These are phyloP conservation scores for Phylloporus arenicola DNA, from an alignment of 768 basidiomycete species.

Conservation along the genomic window DNA sequence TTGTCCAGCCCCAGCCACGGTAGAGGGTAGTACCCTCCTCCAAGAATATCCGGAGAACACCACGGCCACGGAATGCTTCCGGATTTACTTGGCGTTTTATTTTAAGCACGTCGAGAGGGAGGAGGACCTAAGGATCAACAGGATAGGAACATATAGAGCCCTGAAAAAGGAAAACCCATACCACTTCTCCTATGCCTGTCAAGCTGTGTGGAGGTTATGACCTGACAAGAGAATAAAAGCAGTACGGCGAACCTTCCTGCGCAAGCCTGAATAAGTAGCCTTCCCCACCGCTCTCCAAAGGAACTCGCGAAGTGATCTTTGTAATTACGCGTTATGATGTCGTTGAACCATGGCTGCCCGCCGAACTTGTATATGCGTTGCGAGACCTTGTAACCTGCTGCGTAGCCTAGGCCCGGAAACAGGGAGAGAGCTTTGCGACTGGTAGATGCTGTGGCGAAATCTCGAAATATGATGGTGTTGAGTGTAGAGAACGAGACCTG, in stretches of 20 bases:
- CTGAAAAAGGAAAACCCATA: conserved; percentile 30
- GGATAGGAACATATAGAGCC: neutral
- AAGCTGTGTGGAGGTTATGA: conserved; percentile 35
- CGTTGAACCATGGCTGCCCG: conserved; percentile 97
- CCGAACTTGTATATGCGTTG: conserved; percentile 98
- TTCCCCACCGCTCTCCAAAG: conserved; percentile 94
- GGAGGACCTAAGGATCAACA: conserved; percentile 57
- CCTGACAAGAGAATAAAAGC: neutral
- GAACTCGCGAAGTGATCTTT: conserved; percentile 72
- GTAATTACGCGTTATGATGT: conserved; percentile 79
- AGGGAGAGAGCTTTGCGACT: conserved; percentile 74
- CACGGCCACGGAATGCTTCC: conserved; percentile 94
- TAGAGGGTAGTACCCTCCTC: conserved; percentile 93
- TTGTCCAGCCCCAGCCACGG: conserved; percentile 98
- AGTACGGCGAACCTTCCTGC: conserved; percentile 71
- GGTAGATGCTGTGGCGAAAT: conserved; percentile 65
- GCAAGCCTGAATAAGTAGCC: conserved; percentile 90
- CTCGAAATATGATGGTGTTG: conserved; percentile 82
- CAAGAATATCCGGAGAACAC: conserved; percentile 79
- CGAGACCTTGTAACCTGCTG: conserved; percentile 94
- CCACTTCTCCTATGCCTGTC: conserved; percentile 92
- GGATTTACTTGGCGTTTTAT: conserved; percentile 99
- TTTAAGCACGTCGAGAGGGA: conserved; percentile 94
- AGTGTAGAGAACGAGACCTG: conserved; percentile 62
- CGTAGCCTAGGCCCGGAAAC: conserved; percentile 98